Base-by-base conservation (phyloP, 768 basidiomycete species). In the Termitomyces sp. region DNA sequence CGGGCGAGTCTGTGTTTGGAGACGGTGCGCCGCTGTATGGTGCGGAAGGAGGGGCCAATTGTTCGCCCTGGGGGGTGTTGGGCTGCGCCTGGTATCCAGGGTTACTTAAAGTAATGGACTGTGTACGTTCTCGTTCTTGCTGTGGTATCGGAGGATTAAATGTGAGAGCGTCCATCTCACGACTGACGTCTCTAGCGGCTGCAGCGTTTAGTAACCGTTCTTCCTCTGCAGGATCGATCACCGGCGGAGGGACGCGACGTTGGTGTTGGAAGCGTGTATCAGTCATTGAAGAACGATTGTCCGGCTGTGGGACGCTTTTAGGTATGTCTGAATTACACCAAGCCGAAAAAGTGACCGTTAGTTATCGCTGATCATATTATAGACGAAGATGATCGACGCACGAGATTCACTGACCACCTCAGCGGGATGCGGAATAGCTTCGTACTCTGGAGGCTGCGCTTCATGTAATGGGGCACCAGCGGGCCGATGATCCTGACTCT, bases 151-250 rank as follows among this genome's bases (percentile, higher is more conserved):
- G 69, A 16, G 71, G 69, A 38, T 63, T 69, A 40, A 70, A 65
- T 57, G 73, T 76, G 18, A 89, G 69, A 20, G 82, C 75, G 56
- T 87, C 84, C 50, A 89, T 63, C 65, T 88, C 89, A 13, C 81
- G 78, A 13, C 80, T 80, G 1, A 91, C 77, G 66, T 87, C 87
- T 18, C 83, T 78, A 5, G 87, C 87, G 28, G 85, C 87, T 18
- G 87, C 88, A 1, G 81, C 83, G 62, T 86, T 82, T 30, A 81
- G 75, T n/a, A 74, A 75, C 3, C 68, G 72, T 61, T 87, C 85
- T 12, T 85, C 80, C 8, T 79, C 75, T 33, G 78, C 73, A 16
- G 71, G 60, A 35, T 71, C 71, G 28, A 75, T 52, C 13, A 69
- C 28, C 6, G 79, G 76, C 1, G 80, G 74, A 20, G 79, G 75